Conservation (phyloP, 495 filamentous ascomycete genomes). For the Xylaria intraflava region DNA sequence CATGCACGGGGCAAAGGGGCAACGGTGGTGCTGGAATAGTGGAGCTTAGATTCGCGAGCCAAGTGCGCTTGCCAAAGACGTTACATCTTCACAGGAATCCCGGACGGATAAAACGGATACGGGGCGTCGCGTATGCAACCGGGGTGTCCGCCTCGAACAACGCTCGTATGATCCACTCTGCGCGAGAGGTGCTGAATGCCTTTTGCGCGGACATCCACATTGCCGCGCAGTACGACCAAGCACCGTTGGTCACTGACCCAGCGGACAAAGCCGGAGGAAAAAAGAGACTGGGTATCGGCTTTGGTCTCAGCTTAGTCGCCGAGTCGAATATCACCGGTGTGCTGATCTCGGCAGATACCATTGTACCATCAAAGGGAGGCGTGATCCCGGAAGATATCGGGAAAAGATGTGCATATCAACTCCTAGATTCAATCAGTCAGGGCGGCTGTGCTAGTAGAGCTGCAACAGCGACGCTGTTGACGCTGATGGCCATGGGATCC, state of each 20-base stretch:
- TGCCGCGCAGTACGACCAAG: slow-evolving; percentile 57
- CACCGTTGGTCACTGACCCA: slow-evolving; percentile 58
- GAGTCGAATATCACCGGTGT: slow-evolving; percentile 77
- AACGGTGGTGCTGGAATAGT: slow-evolving; percentile 84
- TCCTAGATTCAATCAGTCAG: slow-evolving; percentile 72
- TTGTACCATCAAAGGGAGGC: slow-evolving; percentile 73
- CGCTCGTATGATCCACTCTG: slow-evolving; percentile 86
- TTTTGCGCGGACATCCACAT: slow-evolving; percentile 81
- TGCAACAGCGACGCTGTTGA: slow-evolving; percentile 64
- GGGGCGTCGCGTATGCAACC: slow-evolving; percentile 87
- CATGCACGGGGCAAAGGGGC: slow-evolving; percentile 65
- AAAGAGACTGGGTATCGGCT: slow-evolving; percentile 61
- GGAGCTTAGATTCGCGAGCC: slow-evolving; percentile 83
- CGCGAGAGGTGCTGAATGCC: slow-evolving; percentile 79
- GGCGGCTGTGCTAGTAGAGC: slow-evolving; percentile 74
- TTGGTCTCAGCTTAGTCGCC: slow-evolving; percentile 82
- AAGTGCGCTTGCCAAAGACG: slow-evolving; percentile 88
- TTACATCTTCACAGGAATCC: slow-evolving; percentile 76
- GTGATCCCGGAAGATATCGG: slow-evolving; percentile 85
- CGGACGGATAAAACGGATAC: slow-evolving; percentile 78
- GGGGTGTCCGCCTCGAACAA: slow-evolving; percentile 90
- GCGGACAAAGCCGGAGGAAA: slow-evolving; percentile 49
- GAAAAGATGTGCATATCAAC: slow-evolving; percentile 75
- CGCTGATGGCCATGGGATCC: slow-evolving; percentile 91
- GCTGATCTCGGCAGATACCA: slow-evolving; percentile 80